Evolutionary conservation across 2,329 filamentous ascomycete species (phyloP).

Genomic region (Thielaviopsis punctulata): DNA sequence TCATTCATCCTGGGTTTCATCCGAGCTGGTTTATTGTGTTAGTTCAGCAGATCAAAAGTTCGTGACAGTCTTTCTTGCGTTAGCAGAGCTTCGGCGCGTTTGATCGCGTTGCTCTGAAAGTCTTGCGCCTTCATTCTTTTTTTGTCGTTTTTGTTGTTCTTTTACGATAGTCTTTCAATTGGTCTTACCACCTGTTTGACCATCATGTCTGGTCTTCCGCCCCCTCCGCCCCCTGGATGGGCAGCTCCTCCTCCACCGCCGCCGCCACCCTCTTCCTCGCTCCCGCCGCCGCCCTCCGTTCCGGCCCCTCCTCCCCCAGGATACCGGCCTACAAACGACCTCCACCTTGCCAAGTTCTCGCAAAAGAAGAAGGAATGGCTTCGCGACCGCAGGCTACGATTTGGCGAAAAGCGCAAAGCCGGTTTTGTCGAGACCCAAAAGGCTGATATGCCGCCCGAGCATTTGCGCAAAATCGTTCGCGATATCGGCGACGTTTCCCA

Average conservation of each 20-base stretch:
- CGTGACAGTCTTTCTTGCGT: background rate
- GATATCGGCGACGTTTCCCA: slow-evolving; percentile 99
- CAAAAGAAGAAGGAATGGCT: slow-evolving; percentile 99
- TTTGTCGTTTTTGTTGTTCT: background rate
- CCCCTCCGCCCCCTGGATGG: slow-evolving; percentile 41
- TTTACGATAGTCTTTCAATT: background rate
- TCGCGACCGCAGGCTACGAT: slow-evolving; percentile 74
- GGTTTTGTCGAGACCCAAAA: slow-evolving; percentile 97
- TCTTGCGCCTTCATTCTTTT: background rate
- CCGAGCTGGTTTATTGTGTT: slow-evolving; percentile 1
- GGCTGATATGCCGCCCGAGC: slow-evolving; percentile 95
- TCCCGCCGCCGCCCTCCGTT: slow-evolving; percentile 40
- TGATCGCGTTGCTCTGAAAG: slow-evolving; percentile 10
- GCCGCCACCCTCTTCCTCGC: slow-evolving; percentile 35
- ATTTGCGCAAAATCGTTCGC: slow-evolving; percentile 92
- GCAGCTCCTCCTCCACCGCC: slow-evolving; percentile 35
- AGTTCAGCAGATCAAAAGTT: slow-evolving; percentile 5
- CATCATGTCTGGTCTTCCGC: slow-evolving; percentile 34
- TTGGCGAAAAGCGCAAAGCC: slow-evolving; percentile 90
- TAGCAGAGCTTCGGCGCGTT: slow-evolving; percentile 7
- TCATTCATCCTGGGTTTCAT: background rate
- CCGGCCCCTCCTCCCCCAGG: slow-evolving; percentile 63
- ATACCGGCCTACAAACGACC: slow-evolving; percentile 63
- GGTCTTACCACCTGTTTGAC: background rate
- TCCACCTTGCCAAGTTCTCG: slow-evolving; percentile 81